Percentiles rank a stretch among this genome's conserved stretches.
Conservation (phyloP, 495 filamentous ascomycete genomes). For the Xylaria nigripes region DNA sequence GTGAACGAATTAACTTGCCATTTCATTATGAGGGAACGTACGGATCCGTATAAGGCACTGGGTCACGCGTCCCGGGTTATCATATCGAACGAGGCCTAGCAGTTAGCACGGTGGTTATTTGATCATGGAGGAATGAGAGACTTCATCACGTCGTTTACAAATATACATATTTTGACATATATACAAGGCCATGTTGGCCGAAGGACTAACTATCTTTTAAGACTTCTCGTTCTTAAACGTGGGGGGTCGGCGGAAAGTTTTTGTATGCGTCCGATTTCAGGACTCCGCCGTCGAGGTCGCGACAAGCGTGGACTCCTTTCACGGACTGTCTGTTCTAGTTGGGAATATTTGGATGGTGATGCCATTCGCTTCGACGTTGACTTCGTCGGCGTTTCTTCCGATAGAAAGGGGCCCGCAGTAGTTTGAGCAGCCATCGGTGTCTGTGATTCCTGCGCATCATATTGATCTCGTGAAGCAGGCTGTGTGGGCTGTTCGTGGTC, state of each 20-base stretch:
- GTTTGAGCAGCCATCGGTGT: slow-evolving; percentile 34
- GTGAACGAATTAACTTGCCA: neutral
- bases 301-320: slow-evolving; percentile 22
- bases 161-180: slow-evolving; percentile 26
- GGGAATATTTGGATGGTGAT: slow-evolving; percentile 20
- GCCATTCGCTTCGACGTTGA: slow-evolving; percentile 8
- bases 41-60: neutral
- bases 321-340: slow-evolving; percentile 12
- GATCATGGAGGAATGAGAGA: slow-evolving; percentile 6
- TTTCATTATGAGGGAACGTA: neutral
- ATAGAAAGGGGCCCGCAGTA: slow-evolving; percentile 23
- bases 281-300: slow-evolving; percentile 30
- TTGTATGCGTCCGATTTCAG: slow-evolving; percentile 32
- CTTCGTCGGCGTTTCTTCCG: slow-evolving; percentile 7
- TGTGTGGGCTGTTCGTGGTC: slow-evolving; percentile 10
- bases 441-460: slow-evolving; percentile 25
- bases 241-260: slow-evolving; percentile 30
- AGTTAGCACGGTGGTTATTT: neutral
- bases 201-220: slow-evolving; percentile 20
- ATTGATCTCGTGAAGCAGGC: neutral
- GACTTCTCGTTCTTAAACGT: slow-evolving; percentile 27
- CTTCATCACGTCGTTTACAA: slow-evolving; percentile 13
- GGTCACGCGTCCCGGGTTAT: neutral
- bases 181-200: slow-evolving; percentile 13
- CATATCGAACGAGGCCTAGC: neutral